phyloP scores from a whole-genome alignment of 176 grass and related monocot species.

The Aegilops longissima region DNA sequence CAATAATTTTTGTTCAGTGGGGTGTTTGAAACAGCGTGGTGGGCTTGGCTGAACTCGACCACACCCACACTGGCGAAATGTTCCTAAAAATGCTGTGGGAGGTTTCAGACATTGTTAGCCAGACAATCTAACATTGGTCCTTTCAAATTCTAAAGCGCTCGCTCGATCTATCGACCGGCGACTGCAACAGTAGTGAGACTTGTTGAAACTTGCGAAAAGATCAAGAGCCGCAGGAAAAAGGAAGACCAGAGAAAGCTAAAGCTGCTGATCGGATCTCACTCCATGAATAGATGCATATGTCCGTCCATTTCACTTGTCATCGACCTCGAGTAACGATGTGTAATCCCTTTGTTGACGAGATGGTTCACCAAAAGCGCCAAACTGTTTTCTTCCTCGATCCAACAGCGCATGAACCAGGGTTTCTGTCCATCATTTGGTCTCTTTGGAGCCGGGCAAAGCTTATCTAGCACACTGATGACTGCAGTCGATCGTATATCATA shows the following conservation, averaged over 20 bases:
- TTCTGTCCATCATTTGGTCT: background rate
- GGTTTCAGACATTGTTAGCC: background rate
- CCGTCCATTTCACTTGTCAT: background rate
- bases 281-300: background rate
- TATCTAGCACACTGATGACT: slow-evolving; percentile 19
- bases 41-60: background rate
- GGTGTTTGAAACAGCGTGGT: background rate
- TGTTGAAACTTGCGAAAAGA: slow-evolving; percentile 5
- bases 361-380: background rate
- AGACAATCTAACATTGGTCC: background rate
- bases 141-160: background rate
- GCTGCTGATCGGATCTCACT: background rate
- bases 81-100: background rate
- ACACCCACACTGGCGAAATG: background rate
- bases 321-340: slow-evolving; percentile 21
- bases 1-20: background rate
- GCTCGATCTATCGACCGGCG: background rate
- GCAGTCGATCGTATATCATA: background rate
- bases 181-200: slow-evolving; percentile 18
- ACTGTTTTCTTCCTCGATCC: background rate
- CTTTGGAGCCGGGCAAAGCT: background rate
- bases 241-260: background rate
- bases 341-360: background rate
- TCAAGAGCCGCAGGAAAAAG: background rate
- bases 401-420: background rate